Conservation (phyloP, 371 early-diverging fungal species). For the Mortierella sp. region DNA sequence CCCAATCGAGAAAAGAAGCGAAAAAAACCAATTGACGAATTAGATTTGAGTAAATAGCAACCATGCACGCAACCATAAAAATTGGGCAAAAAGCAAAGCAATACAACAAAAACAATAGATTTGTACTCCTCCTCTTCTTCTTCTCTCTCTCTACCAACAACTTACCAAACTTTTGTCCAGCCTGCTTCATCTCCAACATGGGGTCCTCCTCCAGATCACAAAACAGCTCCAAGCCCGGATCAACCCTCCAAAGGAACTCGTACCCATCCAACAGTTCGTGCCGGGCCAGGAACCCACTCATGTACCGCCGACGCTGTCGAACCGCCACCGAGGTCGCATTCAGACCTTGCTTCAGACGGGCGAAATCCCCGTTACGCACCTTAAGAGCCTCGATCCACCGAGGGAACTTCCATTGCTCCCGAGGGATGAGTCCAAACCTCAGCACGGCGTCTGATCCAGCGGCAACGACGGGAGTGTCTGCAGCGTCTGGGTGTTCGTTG, state of each 20-base stretch:
- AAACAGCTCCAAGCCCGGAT: conserved; percentile 86
- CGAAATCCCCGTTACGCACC: conserved; percentile 22
- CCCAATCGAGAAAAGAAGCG: neutral
- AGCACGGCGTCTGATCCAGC: no score
- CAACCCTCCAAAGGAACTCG: conserved; percentile 97
- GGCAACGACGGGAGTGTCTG: neutral
- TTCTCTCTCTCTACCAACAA: neutral
- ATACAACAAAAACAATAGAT: neutral
- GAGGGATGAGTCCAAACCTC: conserved; percentile 62
- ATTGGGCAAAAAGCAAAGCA: neutral
- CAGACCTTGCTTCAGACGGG: conserved; percentile 18
- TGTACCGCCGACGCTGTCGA: conserved; percentile 92
- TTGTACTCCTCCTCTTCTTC: neutral
- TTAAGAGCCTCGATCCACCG: conserved; percentile 56
- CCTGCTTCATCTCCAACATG: conserved; percentile 34
- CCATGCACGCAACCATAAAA: neutral
- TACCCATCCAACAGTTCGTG: conserved; percentile 82
- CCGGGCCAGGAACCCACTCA: conserved; percentile 91
- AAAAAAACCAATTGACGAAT: neutral
- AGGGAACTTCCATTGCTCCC: conserved; percentile 62
- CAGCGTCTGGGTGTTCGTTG: neutral
- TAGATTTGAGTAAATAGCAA: neutral
- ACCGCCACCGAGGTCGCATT: conserved; percentile 62
- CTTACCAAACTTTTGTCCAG: conserved; percentile 39
- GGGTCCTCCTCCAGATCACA: conserved; percentile 94